phyloP scores from a whole-genome alignment of 139 green algal species.

The Chlorella vulgaris region DNA sequence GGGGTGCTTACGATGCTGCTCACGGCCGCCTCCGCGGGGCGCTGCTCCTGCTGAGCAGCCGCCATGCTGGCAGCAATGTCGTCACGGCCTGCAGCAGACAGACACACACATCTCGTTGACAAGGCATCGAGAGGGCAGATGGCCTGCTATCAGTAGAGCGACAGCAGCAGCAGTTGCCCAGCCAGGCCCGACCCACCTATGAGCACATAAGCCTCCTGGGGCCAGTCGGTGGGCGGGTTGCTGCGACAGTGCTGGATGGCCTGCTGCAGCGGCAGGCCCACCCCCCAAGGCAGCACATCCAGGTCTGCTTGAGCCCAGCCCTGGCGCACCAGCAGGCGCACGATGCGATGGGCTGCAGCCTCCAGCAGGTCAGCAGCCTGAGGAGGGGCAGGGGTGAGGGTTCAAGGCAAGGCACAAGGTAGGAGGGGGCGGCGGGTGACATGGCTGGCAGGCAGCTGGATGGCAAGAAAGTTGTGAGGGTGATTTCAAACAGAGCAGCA shows the following conservation, averaged over 20 bases:
- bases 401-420: not conserved
- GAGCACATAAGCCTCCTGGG: slow-evolving; percentile 79
- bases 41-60: slow-evolving; percentile 31
- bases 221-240: slow-evolving; percentile 75
- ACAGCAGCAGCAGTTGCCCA: no score
- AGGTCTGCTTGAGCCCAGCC: slow-evolving; percentile 69
- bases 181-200: slow-evolving; percentile 54
- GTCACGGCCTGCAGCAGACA: slow-evolving; percentile 64
- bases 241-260: slow-evolving; percentile 69
- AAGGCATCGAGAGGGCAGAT: not conserved
- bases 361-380: slow-evolving; percentile 25
- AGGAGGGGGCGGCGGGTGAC: no score
- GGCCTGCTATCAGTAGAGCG: not conserved
- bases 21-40: slow-evolving; percentile 1
- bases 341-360: slow-evolving; percentile 3
- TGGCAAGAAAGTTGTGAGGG: not conserved
- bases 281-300: slow-evolving; percentile 71
- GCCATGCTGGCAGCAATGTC: slow-evolving; percentile 82
- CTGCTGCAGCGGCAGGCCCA: slow-evolving; percentile 79
- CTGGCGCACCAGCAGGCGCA: slow-evolving; percentile 50
- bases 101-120: no score
- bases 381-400: not conserved
- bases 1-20: slow-evolving; percentile 35
- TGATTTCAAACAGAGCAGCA: no score
- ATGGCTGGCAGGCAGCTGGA: not conserved